Evolutionary conservation across 495 filamentous ascomycete species (phyloP).

Genomic region (Neurospora sp.): DNA sequence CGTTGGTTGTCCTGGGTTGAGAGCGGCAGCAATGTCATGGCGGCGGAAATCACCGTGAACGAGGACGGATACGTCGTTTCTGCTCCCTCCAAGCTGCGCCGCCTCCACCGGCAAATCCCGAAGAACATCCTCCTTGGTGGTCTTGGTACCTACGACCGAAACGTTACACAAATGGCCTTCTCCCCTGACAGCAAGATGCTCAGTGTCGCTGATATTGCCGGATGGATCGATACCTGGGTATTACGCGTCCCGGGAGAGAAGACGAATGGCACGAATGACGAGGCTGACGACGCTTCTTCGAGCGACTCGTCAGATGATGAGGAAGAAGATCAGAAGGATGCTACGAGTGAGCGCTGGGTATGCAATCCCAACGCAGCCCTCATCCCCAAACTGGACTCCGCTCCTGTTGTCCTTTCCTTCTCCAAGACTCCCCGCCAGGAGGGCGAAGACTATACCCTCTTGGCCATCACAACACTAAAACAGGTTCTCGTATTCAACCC

Average conservation of each 20-base stretch:
- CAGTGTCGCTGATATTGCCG: slow-evolving; percentile 68
- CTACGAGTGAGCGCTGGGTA: slow-evolving; percentile 48
- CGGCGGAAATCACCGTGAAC: slow-evolving; percentile 48
- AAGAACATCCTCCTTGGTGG: slow-evolving; percentile 52
- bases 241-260: slow-evolving; percentile 41
- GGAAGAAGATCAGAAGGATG: slow-evolving; percentile 15
- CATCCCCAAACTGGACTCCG: slow-evolving; percentile 66
- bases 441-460: slow-evolving; percentile 46
- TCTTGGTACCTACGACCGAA: slow-evolving; percentile 68
- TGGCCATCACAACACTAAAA: slow-evolving; percentile 66
- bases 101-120: slow-evolving; percentile 46
- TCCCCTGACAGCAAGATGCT: slow-evolving; percentile 72
- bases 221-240: slow-evolving; percentile 79
- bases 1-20: slow-evolving; percentile 72
- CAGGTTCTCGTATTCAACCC: slow-evolving; percentile 70
- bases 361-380: slow-evolving; percentile 55
- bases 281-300: slow-evolving; percentile 16
- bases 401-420: slow-evolving; percentile 56
- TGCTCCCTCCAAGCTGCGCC: slow-evolving; percentile 42
- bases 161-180: slow-evolving; percentile 65
- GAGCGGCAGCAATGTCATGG: slow-evolving; percentile 71
- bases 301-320: slow-evolving; percentile 19
- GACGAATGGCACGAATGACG: slow-evolving; percentile 19
- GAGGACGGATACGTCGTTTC: slow-evolving; percentile 31
- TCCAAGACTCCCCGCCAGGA: slow-evolving; percentile 12